Evolutionary conservation across 176 grass and related monocot species (phyloP), one percentile per base, ranked within the genome.

Genomic region (Hsuehochloa calcarea): DNA sequence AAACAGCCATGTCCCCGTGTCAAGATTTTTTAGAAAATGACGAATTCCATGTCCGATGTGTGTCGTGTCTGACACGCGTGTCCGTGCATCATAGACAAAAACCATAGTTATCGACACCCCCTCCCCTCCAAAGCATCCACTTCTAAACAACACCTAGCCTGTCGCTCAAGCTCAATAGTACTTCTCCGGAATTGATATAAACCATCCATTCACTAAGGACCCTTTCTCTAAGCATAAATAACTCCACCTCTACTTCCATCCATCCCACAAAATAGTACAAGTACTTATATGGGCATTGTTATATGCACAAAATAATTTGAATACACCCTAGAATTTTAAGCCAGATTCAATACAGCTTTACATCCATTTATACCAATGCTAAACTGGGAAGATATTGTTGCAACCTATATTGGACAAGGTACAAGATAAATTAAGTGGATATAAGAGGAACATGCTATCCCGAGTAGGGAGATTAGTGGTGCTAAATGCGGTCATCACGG

Each of bases 361-460:
- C 10, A 22, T 34, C 29, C 26, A 74, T 51, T 72, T 52, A 1
- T 54, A 20, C 16, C 27, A 10, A 35, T 54, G 37, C 1, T 34
- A 29, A 27, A 74, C 8, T 51, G 8, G 10, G 31, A 10, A 27
- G n/a, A n/a, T n/a, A n/a, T n/a, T n/a, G n/a, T n/a, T n/a, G n/a
- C n/a, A n/a, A n/a, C n/a, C n/a, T n/a, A n/a, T 99, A 80, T 29
- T 29, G 29, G 29, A 29, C 29, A 29, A 29, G 29, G 29, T 29
- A 29, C 29, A 29, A 29, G 29, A 0, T 29, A 29, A 1, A 29
- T 1, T 29, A 29, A 29, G 29, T 29, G 29, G 29, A 29, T 29
- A 29, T 1, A 29, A 29, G 29, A 29, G 1, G 29, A 29, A 29
- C 29, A 29, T 29, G 29, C 29, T 29, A 1, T 29, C 29, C 1